Evolutionary conservation across 768 basidiomycete species (phyloP).

Genomic region (Melanogaster broomeanus): DNA sequence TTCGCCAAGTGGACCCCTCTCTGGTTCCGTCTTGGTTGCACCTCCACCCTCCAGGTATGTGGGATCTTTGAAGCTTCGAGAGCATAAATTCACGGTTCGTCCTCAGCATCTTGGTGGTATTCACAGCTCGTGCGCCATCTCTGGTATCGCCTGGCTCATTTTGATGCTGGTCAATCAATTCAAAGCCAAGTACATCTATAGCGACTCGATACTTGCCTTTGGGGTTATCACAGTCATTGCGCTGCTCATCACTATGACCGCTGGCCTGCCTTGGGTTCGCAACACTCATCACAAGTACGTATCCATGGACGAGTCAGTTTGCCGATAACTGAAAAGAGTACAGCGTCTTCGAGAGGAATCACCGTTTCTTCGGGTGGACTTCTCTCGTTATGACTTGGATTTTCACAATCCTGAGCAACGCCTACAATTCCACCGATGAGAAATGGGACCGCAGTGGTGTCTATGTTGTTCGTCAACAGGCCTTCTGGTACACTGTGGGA

Average conservation of each 20-base stretch:
- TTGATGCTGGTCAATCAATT: slow-evolving; percentile 62
- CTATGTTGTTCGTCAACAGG: slow-evolving; percentile 63
- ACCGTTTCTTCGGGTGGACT: slow-evolving; percentile 78
- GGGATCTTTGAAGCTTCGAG: not conserved
- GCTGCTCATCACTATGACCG: slow-evolving; percentile 58
- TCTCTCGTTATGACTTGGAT: slow-evolving; percentile 60
- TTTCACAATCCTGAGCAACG: slow-evolving; percentile 67
- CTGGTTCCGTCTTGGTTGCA: slow-evolving; percentile 70
- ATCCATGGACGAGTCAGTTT: not conserved
- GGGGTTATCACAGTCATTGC: slow-evolving; percentile 60
- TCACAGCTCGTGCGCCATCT: slow-evolving; percentile 73
- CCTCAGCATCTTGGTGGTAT: slow-evolving; percentile 75
- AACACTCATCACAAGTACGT: slow-evolving; percentile 80
- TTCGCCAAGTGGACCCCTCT: slow-evolving; percentile 87
- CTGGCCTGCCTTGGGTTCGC: slow-evolving; percentile 79
- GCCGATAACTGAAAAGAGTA: not conserved
- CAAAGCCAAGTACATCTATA: slow-evolving; percentile 47
- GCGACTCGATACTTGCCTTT: slow-evolving; percentile 58
- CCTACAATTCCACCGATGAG: slow-evolving; percentile 54
- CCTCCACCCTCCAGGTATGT: slow-evolving; percentile 65
- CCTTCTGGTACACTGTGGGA: slow-evolving; percentile 74
- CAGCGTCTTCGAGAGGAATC: slow-evolving; percentile 79
- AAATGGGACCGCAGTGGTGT: slow-evolving; percentile 59
- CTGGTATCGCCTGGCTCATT: slow-evolving; percentile 70
- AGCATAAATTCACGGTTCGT: slow-evolving; percentile 7